A percentile compares a stretch with the other conserved stretches of the same genome.
Conservation (phyloP, 1,284 basidiomycete species). For the Fistulinella staudtii region DNA sequence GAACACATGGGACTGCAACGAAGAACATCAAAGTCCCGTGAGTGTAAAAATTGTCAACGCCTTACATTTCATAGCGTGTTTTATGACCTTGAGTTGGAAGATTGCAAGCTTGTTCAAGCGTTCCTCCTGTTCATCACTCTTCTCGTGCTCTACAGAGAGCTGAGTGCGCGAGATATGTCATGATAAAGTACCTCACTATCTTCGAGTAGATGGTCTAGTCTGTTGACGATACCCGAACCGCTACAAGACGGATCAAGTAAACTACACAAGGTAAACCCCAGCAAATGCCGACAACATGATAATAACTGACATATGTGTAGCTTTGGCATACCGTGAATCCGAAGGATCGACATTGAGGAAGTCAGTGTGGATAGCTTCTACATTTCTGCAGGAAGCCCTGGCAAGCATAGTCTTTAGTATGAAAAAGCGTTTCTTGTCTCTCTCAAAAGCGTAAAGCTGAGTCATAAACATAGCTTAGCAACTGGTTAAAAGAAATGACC, state of each 20-base stretch:
- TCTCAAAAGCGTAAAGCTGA: constrained; percentile 84
- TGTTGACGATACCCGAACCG: constrained; percentile 88
- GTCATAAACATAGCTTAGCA: no score
- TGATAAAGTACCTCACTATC: constrained; percentile 41
- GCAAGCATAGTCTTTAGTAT: constrained; percentile 82
- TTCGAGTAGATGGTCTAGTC: constrained; percentile 80
- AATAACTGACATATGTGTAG: constrained; percentile 82
- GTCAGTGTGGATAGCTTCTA: constrained; percentile 68
- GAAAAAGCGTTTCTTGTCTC: constrained; percentile 72
- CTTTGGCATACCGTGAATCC: constrained; percentile 56
- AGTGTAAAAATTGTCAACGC: constrained; percentile 29
- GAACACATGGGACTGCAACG: constrained; percentile 58
- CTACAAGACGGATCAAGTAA: constrained; percentile 92
- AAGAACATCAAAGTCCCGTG: constrained; percentile 13
- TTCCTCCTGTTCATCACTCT: constrained; percentile 49
- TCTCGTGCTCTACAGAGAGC: constrained; percentile 42
- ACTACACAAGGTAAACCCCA: constrained; percentile 37
- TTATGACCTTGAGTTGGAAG: constrained; percentile 92
- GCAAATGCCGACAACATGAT: neutral
- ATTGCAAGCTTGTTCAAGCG: constrained; percentile 78
- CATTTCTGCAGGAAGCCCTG: constrained; percentile 78
- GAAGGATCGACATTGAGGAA: constrained; percentile 73
- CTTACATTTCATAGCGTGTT: constrained; percentile 92
- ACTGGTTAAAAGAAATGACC: constrained; percentile 14
- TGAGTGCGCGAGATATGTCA: neutral